Evolutionary conservation across 2,329 filamentous ascomycete species (phyloP).

Genomic region (Microthyrium microscopicum): DNA sequence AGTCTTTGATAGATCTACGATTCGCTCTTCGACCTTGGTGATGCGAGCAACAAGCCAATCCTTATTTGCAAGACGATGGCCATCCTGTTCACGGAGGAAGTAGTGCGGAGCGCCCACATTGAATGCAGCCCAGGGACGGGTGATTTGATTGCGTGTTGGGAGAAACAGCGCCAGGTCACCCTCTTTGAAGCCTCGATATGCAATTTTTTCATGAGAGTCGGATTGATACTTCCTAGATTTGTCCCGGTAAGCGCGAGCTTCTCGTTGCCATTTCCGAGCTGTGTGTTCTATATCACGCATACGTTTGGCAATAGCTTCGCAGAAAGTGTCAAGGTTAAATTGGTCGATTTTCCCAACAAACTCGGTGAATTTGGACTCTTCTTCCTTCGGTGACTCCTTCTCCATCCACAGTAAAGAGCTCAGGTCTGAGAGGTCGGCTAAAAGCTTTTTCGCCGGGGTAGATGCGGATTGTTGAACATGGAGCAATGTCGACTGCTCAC

Average conservation of each 20-base stretch:
- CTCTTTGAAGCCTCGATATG: constrained; percentile 89
- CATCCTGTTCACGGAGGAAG: constrained; percentile 85
- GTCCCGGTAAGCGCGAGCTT: constrained; percentile 73
- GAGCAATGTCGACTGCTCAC: constrained; percentile 23
- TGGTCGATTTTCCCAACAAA: constrained; percentile 58
- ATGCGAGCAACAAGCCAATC: constrained; percentile 98
- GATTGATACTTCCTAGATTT: constrained; percentile 65
- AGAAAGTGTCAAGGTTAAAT: constrained; percentile 72
- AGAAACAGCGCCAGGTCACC: constrained; percentile 88
- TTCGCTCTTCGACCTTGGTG: constrained; percentile 73
- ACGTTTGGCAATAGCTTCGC: constrained; percentile 71
- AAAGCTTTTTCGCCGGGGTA: constrained; percentile 32
- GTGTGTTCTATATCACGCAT: constrained; percentile 88
- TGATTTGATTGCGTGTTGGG: constrained; percentile 84
- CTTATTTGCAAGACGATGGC: constrained; percentile 63
- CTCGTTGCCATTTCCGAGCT: constrained; percentile 83
- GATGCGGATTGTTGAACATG: constrained; percentile 20
- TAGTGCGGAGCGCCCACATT: constrained; percentile 96
- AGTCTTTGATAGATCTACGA: constrained; percentile 79
- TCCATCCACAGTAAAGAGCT: constrained; percentile 73
- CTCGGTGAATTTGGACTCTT: constrained; percentile 55
- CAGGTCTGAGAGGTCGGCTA: constrained; percentile 46
- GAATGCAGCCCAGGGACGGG: constrained; percentile 93
- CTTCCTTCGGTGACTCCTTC: constrained; percentile 44
- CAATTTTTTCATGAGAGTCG: constrained; percentile 90